A percentile compares a stretch with the other conserved stretches of the same genome.
phyloP scores from a whole-genome alignment of 257 asterid species.

The Solanum boliviense region DNA sequence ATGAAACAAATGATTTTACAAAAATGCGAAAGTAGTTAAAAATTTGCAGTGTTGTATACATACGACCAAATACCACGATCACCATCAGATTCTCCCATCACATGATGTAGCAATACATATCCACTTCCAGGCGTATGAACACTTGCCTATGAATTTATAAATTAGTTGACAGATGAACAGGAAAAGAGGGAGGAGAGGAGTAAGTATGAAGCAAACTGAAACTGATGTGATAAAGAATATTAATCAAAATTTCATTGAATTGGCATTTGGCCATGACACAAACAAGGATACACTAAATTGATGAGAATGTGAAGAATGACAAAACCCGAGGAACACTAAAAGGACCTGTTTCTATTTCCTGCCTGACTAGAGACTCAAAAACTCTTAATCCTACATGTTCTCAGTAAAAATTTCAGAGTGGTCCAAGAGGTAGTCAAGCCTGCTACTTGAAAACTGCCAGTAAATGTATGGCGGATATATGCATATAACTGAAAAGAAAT shows the following conservation, averaged over 20 bases:
- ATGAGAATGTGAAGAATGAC: not conserved
- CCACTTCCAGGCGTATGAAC: constrained; percentile 95
- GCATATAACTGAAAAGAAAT: not conserved
- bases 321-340: not conserved
- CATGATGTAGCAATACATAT: constrained; percentile 90
- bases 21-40: not conserved
- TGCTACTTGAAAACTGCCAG: not conserved
- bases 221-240: not conserved
- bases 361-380: not conserved
- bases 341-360: not conserved
- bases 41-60: constrained; percentile 27
- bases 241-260: not conserved
- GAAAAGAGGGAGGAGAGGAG: not conserved
- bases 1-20: not conserved
- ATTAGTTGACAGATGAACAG: not conserved
- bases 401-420: not conserved
- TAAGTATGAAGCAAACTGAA: not conserved
- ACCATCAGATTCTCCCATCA: constrained; percentile 98
- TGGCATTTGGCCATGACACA: not conserved
- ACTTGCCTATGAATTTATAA: constrained; percentile 40
- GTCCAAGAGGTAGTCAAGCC: not conserved
- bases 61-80: constrained; percentile 96
- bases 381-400: not conserved
- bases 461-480: not conserved
- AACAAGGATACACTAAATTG: not conserved